Conservation (phyloP, 805 yeast species). For the Metschnikowia kofuensis region DNA sequence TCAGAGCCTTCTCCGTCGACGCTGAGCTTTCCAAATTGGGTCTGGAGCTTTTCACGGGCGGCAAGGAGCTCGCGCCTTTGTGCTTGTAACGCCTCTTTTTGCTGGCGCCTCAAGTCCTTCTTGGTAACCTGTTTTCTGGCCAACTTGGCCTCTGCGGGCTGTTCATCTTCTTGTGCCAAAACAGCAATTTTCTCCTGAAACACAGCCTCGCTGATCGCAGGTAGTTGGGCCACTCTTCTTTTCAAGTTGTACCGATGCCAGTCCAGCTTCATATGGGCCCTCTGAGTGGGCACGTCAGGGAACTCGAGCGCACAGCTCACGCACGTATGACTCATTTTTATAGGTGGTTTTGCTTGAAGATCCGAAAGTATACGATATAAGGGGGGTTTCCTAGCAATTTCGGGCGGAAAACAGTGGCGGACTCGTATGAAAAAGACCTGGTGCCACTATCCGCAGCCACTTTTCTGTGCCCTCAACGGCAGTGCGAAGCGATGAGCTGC, state of each 20-base stretch:
- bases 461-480: neutral
- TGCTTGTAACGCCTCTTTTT: conserved; percentile 47
- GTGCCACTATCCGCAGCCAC: neutral
- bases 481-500: neutral
- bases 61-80: conserved; percentile 45
- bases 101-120: conserved; percentile 49
- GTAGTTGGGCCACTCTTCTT: conserved; percentile 39
- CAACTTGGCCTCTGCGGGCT: conserved; percentile 7
- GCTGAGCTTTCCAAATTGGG: conserved; percentile 3
- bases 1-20: neutral
- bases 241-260: conserved; percentile 47
- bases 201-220: conserved; percentile 23
- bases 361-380: too few species aligned
- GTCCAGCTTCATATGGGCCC: conserved; percentile 43
- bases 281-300: conserved; percentile 36
- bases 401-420: too few species aligned
- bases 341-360: neutral
- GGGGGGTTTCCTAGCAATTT: too few species aligned
- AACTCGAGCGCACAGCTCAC: conserved; percentile 41
- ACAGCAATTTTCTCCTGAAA: conserved; percentile 24
- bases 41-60: conserved; percentile 20
- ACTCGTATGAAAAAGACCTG: neutral
- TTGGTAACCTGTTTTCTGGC: conserved; percentile 36
- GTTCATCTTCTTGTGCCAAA: conserved; percentile 20
- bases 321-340: conserved; percentile 23